Conservation (phyloP, 1,284 basidiomycete genomes). For the Marasmius oreades region DNA sequence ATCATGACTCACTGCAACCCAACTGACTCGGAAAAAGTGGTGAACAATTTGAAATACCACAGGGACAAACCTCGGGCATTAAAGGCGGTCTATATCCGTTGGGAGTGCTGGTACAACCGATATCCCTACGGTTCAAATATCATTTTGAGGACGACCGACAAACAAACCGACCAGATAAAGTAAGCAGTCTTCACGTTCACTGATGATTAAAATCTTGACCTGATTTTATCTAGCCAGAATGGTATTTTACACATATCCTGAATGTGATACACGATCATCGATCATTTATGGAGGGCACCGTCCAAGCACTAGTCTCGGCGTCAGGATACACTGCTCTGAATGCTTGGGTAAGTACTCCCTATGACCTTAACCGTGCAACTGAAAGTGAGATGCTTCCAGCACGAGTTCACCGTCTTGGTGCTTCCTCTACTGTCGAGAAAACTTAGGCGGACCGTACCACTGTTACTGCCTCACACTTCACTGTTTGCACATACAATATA, state of each 20-base stretch:
- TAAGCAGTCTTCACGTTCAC: slow-evolving; percentile 24
- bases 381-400: slow-evolving; percentile 37
- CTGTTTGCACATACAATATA: slow-evolving; percentile 95
- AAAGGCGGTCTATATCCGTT: slow-evolving; percentile 72
- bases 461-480: slow-evolving; percentile 75
- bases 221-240: slow-evolving; percentile 76
- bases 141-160: slow-evolving; percentile 88
- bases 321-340: slow-evolving; percentile 64
- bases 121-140: slow-evolving; percentile 89
- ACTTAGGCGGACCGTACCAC: slow-evolving; percentile 70
- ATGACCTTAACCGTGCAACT: background rate
- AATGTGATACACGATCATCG: slow-evolving; percentile 82
- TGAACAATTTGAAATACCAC: slow-evolving; percentile 37
- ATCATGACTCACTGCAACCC: slow-evolving; percentile 5
- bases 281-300: slow-evolving; percentile 69
- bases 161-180: slow-evolving; percentile 95
- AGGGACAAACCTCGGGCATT: slow-evolving; percentile 22
- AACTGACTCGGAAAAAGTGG: slow-evolving; percentile 35
- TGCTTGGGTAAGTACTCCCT: slow-evolving; percentile 59
- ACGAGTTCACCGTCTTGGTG: slow-evolving; percentile 75
- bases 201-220: background rate
- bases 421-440: slow-evolving; percentile 71
- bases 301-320: slow-evolving; percentile 68
- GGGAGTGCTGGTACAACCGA: slow-evolving; percentile 81
- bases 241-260: slow-evolving; percentile 91